Evolutionary conservation across 2,329 filamentous ascomycete species (phyloP).

Genomic region (Sordariomycetes sp.): DNA sequence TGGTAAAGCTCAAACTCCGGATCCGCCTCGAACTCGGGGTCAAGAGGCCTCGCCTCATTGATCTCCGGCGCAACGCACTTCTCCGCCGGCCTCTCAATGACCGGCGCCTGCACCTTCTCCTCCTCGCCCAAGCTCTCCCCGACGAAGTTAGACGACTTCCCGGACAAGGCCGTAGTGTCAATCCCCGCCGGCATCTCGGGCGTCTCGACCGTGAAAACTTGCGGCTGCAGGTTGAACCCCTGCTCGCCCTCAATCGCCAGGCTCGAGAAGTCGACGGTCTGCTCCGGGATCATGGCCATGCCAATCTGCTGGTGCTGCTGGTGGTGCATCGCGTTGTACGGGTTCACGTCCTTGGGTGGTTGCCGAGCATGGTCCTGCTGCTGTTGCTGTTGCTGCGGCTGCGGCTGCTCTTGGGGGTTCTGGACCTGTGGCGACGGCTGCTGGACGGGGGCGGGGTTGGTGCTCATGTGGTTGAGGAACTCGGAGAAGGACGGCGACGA

Average conservation of each 20-base stretch:
- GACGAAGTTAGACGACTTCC: slow-evolving; percentile 50
- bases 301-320: slow-evolving; percentile 55
- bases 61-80: slow-evolving; percentile 17
- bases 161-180: slow-evolving; percentile 50
- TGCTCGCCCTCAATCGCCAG: slow-evolving; percentile 43
- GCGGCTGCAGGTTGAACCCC: slow-evolving; percentile 48
- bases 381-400: slow-evolving; percentile 8
- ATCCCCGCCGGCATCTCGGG: slow-evolving; percentile 50
- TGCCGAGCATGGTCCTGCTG: slow-evolving; percentile 31
- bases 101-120: slow-evolving; percentile 42
- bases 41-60: slow-evolving; percentile 16
- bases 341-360: slow-evolving; percentile 53
- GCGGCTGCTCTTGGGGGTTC: slow-evolving; percentile 11
- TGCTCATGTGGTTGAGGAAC: slow-evolving; percentile 60
- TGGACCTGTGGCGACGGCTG: slow-evolving; percentile 13
- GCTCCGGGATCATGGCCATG: slow-evolving; percentile 75
- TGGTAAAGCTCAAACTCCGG: slow-evolving; percentile 49
- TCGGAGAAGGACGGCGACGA: slow-evolving; percentile 71
- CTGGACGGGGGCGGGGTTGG: slow-evolving; percentile 35
- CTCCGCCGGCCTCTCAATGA: slow-evolving; percentile 30
- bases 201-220: slow-evolving; percentile 60
- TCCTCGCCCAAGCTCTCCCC: slow-evolving; percentile 30
- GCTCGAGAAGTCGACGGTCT: slow-evolving; percentile 60
- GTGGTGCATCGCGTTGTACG: slow-evolving; percentile 40
- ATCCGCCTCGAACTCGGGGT: slow-evolving; percentile 49